These are phyloP conservation scores for Penicillium sp. DNA, from an alignment of 2,329 filamentous ascomycete genomes.

Conservation along the genomic window DNA sequence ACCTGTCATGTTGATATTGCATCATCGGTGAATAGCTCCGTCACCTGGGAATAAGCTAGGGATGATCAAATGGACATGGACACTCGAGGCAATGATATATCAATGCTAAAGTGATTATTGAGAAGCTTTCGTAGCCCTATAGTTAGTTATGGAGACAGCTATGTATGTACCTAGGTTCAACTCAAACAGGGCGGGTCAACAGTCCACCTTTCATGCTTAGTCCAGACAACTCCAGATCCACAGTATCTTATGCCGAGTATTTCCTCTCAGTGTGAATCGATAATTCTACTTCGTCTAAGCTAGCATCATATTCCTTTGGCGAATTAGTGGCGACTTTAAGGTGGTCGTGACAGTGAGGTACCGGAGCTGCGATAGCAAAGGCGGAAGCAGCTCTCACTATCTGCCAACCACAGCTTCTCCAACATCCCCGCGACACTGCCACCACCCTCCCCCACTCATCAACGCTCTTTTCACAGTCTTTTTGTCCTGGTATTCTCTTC, in stretches of 20 bases:
- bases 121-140: neutral
- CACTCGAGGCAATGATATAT: neutral
- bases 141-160: neutral
- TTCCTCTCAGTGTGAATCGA: neutral
- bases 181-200: neutral
- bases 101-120: neutral
- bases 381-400: conserved; percentile 16
- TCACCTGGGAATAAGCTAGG: neutral
- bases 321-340: neutral
- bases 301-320: neutral
- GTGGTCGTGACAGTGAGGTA: too few species aligned
- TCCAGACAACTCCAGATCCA: neutral
- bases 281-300: neutral
- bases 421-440: conserved; percentile 14
- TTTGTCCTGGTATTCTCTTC: conserved; percentile 2
- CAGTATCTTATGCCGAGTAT: neutral
- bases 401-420: conserved; percentile 19
- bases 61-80: neutral
- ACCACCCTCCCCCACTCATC: neutral
- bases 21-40: neutral
- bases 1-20: neutral
- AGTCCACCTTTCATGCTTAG: neutral
- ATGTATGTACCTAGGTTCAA: neutral
- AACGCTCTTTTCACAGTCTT: neutral
- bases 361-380: conserved; percentile 7